A percentile compares a stretch with the other conserved stretches of the same genome.
Conservation (phyloP, 2,329 filamentous ascomycete species). For the Venturia carpophila region DNA sequence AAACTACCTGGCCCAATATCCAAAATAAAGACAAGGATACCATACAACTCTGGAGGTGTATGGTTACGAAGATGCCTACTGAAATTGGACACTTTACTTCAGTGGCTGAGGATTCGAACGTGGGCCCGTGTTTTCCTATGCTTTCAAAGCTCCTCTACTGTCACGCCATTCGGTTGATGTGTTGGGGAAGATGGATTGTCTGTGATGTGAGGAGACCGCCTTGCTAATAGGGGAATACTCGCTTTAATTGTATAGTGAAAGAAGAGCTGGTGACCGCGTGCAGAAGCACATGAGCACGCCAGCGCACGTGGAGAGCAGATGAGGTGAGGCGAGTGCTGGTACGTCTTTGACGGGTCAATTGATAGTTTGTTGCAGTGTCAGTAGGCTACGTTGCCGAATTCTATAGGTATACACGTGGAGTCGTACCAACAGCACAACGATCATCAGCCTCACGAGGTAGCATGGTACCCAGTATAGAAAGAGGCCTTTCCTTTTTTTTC, state of each 20-base stretch:
- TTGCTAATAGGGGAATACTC: no score
- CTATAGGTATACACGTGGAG: background rate
- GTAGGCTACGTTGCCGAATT: background rate
- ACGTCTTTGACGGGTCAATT: background rate
- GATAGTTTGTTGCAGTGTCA: no score
- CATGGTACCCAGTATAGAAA: background rate
- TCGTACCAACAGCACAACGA: background rate
- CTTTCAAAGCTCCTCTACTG: background rate
- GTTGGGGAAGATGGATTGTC: no score
- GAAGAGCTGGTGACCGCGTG: no score
- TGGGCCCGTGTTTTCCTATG: background rate
- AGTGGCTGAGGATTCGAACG: background rate
- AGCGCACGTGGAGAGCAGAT: background rate
- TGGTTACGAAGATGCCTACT: background rate
- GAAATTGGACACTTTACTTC: background rate
- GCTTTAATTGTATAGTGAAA: no score
- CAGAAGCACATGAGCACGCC: background rate
- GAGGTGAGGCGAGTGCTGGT: background rate
- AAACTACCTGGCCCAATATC: no score
- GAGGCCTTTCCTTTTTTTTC: background rate
- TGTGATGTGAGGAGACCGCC: no score
- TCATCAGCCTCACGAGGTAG: background rate
- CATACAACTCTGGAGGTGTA: background rate
- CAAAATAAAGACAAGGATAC: background rate
- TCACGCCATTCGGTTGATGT: no score